Base-by-base conservation (phyloP, 257 asterid species). In the Penstemon davidsonii region DNA sequence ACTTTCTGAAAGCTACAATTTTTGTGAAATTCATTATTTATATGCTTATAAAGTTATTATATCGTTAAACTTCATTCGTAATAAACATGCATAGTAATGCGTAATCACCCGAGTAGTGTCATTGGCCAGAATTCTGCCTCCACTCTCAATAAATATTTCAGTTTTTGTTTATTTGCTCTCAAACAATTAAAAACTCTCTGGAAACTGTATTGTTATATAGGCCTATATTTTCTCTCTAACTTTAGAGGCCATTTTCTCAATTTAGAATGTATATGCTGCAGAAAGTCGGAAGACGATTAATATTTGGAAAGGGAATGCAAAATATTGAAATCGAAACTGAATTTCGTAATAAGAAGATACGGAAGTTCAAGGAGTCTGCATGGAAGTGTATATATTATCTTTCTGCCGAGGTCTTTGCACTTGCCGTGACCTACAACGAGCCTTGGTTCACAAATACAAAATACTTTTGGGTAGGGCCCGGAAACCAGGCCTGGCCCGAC, bases 311-410 rank as follows among this genome's bases (percentile, higher is more conserved):
- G 78, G 87, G 88, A 60, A 75, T 53, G 70, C 82, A 81, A 82
- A 71, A 49, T 55, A 72, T 82, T 67, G 84, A 74, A 63, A 71
- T 70, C 55, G 84, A 82, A 76, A 80, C 81, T n/a, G 82, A 68
- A 11, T 88, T 83, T 36, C 78, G 74, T 42, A 83, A 77, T 68
- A 94, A 87, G 87, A 91, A 85, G 76, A 81, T 91, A 60, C 53
- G 83, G 45, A 94, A 94, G 81, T 94, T 94, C 90, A 88, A 89
- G 81, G 98, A 91, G 75, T 94, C 99, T 33, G 98, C 98, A 40
- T 94, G 99, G 99, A 94, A 91, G 76, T 94, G 90, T 46, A 72
- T 94, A 62, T 94, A 89, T 70, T 94, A 45, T 80, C 96, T 91
- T 73, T 94, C 96, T 8, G 98, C 96, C 6, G 99, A 94, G 81